Percentiles rank a stretch among this genome's conserved stretches.
phyloP scores from a whole-genome alignment of 176 grass and related monocot genomes.

The Aegilops bicornis region DNA sequence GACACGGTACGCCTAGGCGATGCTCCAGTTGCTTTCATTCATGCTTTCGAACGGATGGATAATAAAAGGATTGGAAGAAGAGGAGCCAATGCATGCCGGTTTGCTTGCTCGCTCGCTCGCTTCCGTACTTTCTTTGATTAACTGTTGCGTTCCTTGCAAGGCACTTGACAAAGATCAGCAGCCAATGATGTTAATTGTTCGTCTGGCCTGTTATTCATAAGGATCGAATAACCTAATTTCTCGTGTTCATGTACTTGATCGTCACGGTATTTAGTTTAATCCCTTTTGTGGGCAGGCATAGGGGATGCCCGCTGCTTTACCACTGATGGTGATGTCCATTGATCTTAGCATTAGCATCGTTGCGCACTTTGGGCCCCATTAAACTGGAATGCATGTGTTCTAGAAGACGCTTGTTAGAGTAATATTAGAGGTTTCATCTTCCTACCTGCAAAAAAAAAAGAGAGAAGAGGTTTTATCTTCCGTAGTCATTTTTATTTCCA shows the following conservation, averaged over 20 bases:
- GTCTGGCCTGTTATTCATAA: not conserved
- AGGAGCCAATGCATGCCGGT: not conserved
- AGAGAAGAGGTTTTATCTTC: not conserved
- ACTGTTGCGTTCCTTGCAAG: conserved; percentile 42
- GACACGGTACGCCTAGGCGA: not conserved
- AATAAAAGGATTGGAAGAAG: not conserved
- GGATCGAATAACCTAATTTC: not conserved
- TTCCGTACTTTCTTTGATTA: not conserved
- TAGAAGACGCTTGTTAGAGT: not conserved
- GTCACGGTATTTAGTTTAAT: not conserved
- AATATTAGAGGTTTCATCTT: not conserved
- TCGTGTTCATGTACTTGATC: not conserved
- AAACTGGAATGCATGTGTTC: not conserved
- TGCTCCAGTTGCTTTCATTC: not conserved
- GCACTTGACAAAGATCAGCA: conserved; percentile 19
- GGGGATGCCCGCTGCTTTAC: not conserved
- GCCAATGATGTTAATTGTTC: conserved; percentile 1
- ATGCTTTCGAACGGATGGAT: not conserved
- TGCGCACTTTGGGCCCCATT: not conserved
- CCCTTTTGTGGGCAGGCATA: not conserved
- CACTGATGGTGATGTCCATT: not conserved
- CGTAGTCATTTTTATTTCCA: not conserved
- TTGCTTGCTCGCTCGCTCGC: not conserved
- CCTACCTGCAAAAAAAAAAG: too few relatives aligned
- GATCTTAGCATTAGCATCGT: not conserved